Conservation (phyloP, 2,329 filamentous ascomycete genomes). For the Pleoardoris graminearum region DNA sequence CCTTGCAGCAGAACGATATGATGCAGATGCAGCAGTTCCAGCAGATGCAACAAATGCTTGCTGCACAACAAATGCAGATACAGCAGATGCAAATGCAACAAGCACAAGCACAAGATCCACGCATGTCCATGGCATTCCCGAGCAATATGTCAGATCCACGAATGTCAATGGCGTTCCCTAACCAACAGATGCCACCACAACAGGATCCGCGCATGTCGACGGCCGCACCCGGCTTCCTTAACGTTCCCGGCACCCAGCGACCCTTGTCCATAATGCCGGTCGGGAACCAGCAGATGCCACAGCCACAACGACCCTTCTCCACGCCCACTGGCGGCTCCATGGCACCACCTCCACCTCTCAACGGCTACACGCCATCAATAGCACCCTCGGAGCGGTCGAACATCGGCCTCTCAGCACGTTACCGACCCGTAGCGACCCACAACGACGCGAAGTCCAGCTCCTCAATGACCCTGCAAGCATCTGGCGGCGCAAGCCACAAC, state of each 20-base stretch:
- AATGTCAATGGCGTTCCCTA: slow-evolving; percentile 24
- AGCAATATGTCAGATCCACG: slow-evolving; percentile 25
- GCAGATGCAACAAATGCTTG: slow-evolving; percentile 42
- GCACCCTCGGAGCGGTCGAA: slow-evolving; percentile 96
- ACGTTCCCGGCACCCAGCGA: slow-evolving; percentile 36
- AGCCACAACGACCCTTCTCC: slow-evolving; percentile 33
- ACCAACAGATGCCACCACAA: slow-evolving; percentile 23
- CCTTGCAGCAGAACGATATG: slow-evolving; percentile 75
- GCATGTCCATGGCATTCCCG: slow-evolving; percentile 25
- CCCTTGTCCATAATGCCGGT: slow-evolving; percentile 53
- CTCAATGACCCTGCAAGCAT: slow-evolving; percentile 40
- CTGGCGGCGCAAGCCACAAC: slow-evolving; percentile 23
- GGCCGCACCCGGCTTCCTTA: slow-evolving; percentile 31
- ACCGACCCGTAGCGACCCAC: slow-evolving; percentile 75
- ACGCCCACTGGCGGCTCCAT: slow-evolving; percentile 12
- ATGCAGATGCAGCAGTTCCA: slow-evolving; percentile 95
- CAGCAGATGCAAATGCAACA: slow-evolving; percentile 48
- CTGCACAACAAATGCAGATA: slow-evolving; percentile 64
- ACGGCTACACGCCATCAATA: slow-evolving; percentile 82
- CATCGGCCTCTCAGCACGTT: slow-evolving; percentile 83
- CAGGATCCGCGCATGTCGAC: slow-evolving; percentile 39
- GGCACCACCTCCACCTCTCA: slow-evolving; percentile 12
- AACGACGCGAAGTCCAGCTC: slow-evolving; percentile 33
- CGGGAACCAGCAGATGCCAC: slow-evolving; percentile 52
- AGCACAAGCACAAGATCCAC: slow-evolving; percentile 29